Conservation (phyloP, 2,329 filamentous ascomycete genomes). For the Diaporthe ampelina region DNA sequence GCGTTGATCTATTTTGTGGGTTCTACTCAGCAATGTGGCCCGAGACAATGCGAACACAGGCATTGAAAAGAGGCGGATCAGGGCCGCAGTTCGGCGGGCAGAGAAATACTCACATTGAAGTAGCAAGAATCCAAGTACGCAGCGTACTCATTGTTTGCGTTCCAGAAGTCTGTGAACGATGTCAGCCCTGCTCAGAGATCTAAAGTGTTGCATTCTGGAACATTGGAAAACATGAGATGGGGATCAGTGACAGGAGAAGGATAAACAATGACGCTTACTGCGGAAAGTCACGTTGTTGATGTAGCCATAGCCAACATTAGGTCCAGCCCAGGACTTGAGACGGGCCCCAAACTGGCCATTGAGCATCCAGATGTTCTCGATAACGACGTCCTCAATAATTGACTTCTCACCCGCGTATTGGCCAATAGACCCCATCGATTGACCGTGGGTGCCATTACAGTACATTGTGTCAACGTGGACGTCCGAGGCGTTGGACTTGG, state of each 20-base stretch:
- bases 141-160: slow-evolving; percentile 70
- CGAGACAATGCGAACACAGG: background rate
- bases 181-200: background rate
- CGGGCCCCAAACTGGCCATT: slow-evolving; percentile 66
- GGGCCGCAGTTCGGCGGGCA: background rate
- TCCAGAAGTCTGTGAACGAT: slow-evolving; percentile 57
- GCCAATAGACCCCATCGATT: slow-evolving; percentile 71
- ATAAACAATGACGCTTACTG: slow-evolving; percentile 50
- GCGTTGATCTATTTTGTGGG: slow-evolving; percentile 51
- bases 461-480: slow-evolving; percentile 71
- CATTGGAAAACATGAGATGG: background rate
- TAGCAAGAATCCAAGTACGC: slow-evolving; percentile 74
- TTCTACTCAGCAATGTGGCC: background rate
- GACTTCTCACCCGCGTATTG: slow-evolving; percentile 69
- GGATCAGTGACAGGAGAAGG: background rate
- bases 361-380: slow-evolving; percentile 72
- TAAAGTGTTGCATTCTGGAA: background rate
- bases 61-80: background rate
- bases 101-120: slow-evolving; percentile 63
- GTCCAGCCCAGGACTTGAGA: slow-evolving; percentile 73
- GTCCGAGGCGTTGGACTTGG: slow-evolving; percentile 71
- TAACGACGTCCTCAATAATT: slow-evolving; percentile 68
- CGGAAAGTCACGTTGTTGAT: slow-evolving; percentile 74
- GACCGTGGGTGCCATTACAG: slow-evolving; percentile 70
- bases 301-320: slow-evolving; percentile 69